Percentiles rank a stretch among this genome's conserved stretches.
Evolutionary conservation across 2,329 filamentous ascomycete species (phyloP).

Genomic region (Phaeomoniella chlamydospora): DNA sequence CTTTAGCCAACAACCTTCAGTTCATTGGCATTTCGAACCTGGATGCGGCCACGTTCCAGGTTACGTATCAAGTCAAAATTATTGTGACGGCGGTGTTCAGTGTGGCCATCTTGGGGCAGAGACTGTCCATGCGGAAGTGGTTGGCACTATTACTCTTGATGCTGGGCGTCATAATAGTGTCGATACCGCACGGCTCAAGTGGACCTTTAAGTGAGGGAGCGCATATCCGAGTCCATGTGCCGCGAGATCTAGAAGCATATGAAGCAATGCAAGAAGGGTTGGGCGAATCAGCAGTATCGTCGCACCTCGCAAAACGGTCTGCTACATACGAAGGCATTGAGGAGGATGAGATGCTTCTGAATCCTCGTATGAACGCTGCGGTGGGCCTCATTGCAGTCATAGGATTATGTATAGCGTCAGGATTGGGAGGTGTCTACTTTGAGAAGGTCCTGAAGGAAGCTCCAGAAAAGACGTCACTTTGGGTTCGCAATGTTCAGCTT

Average conservation of each 20-base stretch:
- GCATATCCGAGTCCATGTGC: slow-evolving; percentile 46
- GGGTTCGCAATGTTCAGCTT: slow-evolving; percentile 89
- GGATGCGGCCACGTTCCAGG: slow-evolving; percentile 84
- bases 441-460: slow-evolving; percentile 84
- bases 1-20: slow-evolving; percentile 82
- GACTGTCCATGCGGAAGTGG: slow-evolving; percentile 63
- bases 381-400: slow-evolving; percentile 68
- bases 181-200: slow-evolving; percentile 51
- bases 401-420: slow-evolving; percentile 64
- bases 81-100: slow-evolving; percentile 81
- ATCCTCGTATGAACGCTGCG: slow-evolving; percentile 56
- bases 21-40: slow-evolving; percentile 85
- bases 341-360: slow-evolving; percentile 35
- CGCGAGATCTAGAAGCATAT: too few species aligned
- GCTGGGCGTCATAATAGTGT: slow-evolving; percentile 70
- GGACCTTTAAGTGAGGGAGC: slow-evolving; percentile 46
- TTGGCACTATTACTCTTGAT: slow-evolving; percentile 64
- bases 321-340: slow-evolving; percentile 86
- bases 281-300: slow-evolving; percentile 28
- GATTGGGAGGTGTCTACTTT: slow-evolving; percentile 56
- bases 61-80: slow-evolving; percentile 90
- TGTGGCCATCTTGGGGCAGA: slow-evolving; percentile 58
- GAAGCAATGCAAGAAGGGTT: slow-evolving; percentile 15
- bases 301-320: slow-evolving; percentile 50
- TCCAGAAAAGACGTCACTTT: slow-evolving; percentile 60